Conservation (phyloP, 768 basidiomycete species). For the Lactarius vividus region DNA sequence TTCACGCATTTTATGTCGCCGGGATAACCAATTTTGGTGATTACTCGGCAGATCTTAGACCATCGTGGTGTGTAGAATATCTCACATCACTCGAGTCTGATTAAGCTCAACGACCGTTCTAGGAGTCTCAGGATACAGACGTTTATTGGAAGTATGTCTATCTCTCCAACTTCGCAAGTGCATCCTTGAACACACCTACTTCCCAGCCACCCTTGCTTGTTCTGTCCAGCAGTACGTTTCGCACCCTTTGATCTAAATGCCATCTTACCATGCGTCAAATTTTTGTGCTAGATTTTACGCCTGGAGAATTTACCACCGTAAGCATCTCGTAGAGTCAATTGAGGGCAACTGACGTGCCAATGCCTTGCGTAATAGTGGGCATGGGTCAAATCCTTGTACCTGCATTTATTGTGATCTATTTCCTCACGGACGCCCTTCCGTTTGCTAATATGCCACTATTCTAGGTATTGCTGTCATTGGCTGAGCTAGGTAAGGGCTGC, state of each 20-base stretch:
- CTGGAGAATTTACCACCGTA: slow-evolving; percentile 14
- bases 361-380: slow-evolving; percentile 7
- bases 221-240: slow-evolving; percentile 5
- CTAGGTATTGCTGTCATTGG: neutral
- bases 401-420: slow-evolving; percentile 3
- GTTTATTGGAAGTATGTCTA: slow-evolving; percentile 1
- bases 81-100: neutral
- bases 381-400: neutral
- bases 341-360: neutral
- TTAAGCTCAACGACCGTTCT: neutral
- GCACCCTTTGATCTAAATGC: neutral
- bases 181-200: neutral
- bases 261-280: neutral
- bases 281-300: slow-evolving; percentile 5
- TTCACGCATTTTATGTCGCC: slow-evolving; percentile 10
- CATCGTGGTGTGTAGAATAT: slow-evolving; percentile 3
- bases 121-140: slow-evolving; percentile 6
- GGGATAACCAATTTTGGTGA: slow-evolving; percentile 10
- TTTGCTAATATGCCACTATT: neutral
- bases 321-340: neutral
- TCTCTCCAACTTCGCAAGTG: neutral
- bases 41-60: neutral
- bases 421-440: too few species aligned
- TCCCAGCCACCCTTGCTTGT: neutral
- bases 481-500: slow-evolving; percentile 1